Conservation (phyloP, 176 grass and related monocot species). For the Bonia amplexicaulis region DNA sequence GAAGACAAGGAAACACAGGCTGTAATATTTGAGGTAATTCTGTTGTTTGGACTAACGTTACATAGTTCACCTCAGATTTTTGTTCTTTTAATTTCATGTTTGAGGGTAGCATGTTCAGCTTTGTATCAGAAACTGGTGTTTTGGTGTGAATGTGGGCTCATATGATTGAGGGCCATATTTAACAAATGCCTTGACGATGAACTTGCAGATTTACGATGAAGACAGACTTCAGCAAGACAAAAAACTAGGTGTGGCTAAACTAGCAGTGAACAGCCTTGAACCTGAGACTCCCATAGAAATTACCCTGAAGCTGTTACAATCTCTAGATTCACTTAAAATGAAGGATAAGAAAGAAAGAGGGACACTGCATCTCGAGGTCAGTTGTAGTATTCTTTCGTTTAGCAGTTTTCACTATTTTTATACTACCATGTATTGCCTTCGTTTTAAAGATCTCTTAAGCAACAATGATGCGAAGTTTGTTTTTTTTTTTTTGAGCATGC, state of each 20-base stretch:
- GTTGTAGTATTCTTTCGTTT: neutral
- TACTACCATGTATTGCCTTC: too few relatives aligned
- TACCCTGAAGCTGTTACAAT: conserved; percentile 39
- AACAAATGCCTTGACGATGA: neutral
- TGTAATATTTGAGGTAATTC: conserved; percentile 73
- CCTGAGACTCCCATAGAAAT: conserved; percentile 35
- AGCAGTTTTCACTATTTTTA: neutral
- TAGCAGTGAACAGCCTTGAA: conserved; percentile 39
- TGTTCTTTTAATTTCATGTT: too few relatives aligned
- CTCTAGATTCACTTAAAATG: conserved; percentile 49
- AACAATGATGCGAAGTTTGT: too few relatives aligned
- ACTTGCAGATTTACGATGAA: conserved; percentile 53
- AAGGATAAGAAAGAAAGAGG: conserved; percentile 64
- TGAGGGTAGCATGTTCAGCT: too few relatives aligned
- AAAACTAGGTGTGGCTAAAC: conserved; percentile 39
- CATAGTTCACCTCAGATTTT: too few relatives aligned
- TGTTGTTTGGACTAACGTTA: too few relatives aligned
- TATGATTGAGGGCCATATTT: too few relatives aligned
- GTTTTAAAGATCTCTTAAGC: too few relatives aligned
- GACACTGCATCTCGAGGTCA: conserved; percentile 44
- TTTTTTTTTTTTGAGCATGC: too few relatives aligned
- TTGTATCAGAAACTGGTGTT: too few relatives aligned
- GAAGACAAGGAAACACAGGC: conserved; percentile 97
- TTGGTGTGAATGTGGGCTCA: too few relatives aligned
- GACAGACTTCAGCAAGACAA: conserved; percentile 47